These are phyloP conservation scores for Pseudotsuga menziesii DNA, from an alignment of 75 land plant genomes.

Conservation along the genomic window DNA sequence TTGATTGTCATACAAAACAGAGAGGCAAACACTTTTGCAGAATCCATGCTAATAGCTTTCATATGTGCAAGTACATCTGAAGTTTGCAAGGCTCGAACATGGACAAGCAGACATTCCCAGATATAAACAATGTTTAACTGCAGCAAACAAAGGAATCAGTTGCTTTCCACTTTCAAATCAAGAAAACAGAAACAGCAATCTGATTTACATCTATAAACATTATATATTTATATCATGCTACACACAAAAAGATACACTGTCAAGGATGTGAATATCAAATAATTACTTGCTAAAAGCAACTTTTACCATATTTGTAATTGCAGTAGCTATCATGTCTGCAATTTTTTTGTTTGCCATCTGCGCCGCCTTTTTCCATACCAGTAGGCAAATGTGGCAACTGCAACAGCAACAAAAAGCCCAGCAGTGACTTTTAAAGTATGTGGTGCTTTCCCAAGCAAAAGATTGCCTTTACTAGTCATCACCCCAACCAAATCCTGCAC, in stretches of 20 bases:
- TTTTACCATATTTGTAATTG: slow-evolving; percentile 5
- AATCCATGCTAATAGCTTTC: neutral
- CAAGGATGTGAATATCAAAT: neutral
- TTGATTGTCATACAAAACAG: neutral
- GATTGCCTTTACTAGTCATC: slow-evolving; percentile 1
- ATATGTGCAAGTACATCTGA: neutral
- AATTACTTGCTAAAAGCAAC: neutral
- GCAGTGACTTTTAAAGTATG: slow-evolving; percentile 51
- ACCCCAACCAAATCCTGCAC: slow-evolving; percentile 8
- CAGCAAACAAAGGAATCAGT: neutral
- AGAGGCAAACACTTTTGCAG: neutral
- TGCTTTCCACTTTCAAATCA: neutral
- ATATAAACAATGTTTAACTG: neutral
- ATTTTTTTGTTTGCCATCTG: slow-evolving; percentile 33
- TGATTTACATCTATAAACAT: neutral
- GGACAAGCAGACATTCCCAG: neutral
- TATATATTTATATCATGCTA: neutral
- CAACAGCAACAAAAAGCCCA: slow-evolving; percentile 58
- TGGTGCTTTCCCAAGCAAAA: slow-evolving; percentile 28
- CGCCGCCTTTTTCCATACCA: slow-evolving; percentile 64
- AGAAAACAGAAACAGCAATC: neutral
- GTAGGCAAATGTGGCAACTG: slow-evolving; percentile 61
- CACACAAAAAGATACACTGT: neutral
- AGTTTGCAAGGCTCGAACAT: neutral
- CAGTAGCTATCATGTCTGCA: neutral